A percentile compares a stretch with the other conserved stretches of the same genome.
Evolutionary conservation across 2,329 filamentous ascomycete species (phyloP).

Genomic region (Aureobasidium namibiae): DNA sequence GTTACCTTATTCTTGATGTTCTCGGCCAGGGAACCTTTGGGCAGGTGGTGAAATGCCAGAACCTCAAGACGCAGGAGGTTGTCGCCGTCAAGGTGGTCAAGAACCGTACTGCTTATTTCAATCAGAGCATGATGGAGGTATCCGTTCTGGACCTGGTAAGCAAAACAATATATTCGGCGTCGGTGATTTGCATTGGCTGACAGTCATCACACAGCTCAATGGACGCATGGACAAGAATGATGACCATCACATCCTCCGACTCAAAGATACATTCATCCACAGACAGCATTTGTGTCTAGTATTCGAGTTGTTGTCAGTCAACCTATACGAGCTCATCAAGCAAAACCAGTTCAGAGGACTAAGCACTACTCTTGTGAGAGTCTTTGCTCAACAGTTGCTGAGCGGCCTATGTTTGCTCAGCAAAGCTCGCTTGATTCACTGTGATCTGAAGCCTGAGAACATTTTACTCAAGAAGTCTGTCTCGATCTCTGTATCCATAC

Average conservation of each 20-base stretch:
- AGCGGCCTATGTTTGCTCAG: slow-evolving; percentile 88
- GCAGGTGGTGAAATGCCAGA: slow-evolving; percentile 98
- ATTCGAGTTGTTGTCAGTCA: slow-evolving; percentile 93
- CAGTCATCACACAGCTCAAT: slow-evolving; percentile 59
- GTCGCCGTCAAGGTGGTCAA: slow-evolving; percentile 99
- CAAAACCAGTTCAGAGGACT: slow-evolving; percentile 97
- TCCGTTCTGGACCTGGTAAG: slow-evolving; percentile 88
- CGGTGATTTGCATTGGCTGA: slow-evolving; percentile 17
- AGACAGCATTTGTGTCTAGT: slow-evolving; percentile 93
- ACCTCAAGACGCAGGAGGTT: slow-evolving; percentile 95
- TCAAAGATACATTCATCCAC: slow-evolving; percentile 98
- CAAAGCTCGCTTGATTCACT: slow-evolving; percentile 95
- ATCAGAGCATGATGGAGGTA: slow-evolving; percentile 99
- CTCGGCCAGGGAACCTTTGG: slow-evolving; percentile 96
- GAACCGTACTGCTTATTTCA: slow-evolving; percentile 98
- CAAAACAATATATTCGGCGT: background rate
- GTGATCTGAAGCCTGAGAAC: slow-evolving; percentile 96
- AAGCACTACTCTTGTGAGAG: slow-evolving; percentile 91
- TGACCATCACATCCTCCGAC: slow-evolving; percentile 85
- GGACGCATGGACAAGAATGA: slow-evolving; percentile 99
- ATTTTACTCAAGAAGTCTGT: slow-evolving; percentile 86
- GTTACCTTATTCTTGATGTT: slow-evolving; percentile 94
- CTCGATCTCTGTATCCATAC: background rate
- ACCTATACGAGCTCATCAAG: slow-evolving; percentile 97
- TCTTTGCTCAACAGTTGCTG: slow-evolving; percentile 93